Conservation (phyloP, 1,284 basidiomycete species). For the Heterobasidion parviporum region DNA sequence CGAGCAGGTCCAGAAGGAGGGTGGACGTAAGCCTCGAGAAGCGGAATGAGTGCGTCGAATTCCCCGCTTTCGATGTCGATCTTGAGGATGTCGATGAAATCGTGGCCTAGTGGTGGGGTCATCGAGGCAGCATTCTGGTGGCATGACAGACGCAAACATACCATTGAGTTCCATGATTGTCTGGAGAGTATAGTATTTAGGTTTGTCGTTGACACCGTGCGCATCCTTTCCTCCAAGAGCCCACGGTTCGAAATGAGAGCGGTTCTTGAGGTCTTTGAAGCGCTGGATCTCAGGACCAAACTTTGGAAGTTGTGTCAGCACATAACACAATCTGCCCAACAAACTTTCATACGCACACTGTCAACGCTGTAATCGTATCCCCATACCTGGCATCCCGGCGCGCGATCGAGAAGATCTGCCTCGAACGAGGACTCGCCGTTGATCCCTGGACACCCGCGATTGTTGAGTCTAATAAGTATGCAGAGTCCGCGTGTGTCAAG, state of each 20-base stretch:
- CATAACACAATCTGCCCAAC: not conserved
- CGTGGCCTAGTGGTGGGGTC: slow-evolving; percentile 16
- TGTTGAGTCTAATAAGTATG: not conserved
- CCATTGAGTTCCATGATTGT: slow-evolving; percentile 40
- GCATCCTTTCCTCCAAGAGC: slow-evolving; percentile 32
- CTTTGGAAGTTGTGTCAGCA: not conserved
- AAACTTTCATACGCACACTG: not conserved
- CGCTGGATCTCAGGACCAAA: not conserved
- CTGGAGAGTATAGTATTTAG: slow-evolving; percentile 35
- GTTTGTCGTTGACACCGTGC: slow-evolving; percentile 23
- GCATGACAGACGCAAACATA: slow-evolving; percentile 1
- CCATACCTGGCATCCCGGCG: slow-evolving; percentile 33
- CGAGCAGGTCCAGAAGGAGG: not conserved
- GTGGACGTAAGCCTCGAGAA: slow-evolving; percentile 18
- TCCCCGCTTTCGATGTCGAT: slow-evolving; percentile 37
- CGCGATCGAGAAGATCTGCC: slow-evolving; percentile 32
- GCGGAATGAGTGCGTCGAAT: slow-evolving; percentile 27
- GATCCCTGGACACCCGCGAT: slow-evolving; percentile 12
- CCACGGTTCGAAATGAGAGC: slow-evolving; percentile 35
- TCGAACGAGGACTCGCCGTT: slow-evolving; percentile 37
- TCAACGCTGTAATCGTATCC: slow-evolving; percentile 47
- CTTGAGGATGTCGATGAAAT: slow-evolving; percentile 36
- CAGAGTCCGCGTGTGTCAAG: not conserved
- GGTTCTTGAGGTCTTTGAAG: slow-evolving; percentile 3
- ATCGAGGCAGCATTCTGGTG: not conserved